Evolutionary conservation across 345 rosid genomes (phyloP), one percentile per base, ranked within the genome.

Genomic region (Euphorbia tirucalli): DNA sequence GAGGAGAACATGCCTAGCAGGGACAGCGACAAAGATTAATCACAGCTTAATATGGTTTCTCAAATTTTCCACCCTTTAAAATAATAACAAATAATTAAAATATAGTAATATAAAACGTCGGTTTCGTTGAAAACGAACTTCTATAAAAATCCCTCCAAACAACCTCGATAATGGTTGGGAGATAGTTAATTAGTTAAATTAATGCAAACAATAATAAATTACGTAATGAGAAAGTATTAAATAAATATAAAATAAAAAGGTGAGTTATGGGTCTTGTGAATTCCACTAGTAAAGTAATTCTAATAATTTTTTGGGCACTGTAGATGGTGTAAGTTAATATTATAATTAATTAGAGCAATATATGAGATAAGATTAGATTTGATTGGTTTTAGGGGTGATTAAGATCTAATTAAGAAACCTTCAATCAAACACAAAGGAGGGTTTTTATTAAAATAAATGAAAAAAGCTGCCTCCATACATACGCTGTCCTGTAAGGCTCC

Each of bases 1-100:
- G 3, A 41, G 30, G 71, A 48, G 81, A 84, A 79, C 79, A 79
- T 76, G 87, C 79, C 48, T 60, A 58, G 41, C 25, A 32, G 21
- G 70, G 77, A 78, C 76, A 61, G 67, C 70, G 78, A 81, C 84
- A 78, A 74, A 72, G 76, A 76, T 74, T 79, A 74, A 71, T 77
- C 67, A 66, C 77, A 58, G 55, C 60, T 78, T 71, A 13, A 3
- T 68, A 13, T 62, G 41, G n/a, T 74, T 63, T 60, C 69, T 44
- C 54, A 3, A 43, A 61, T 64, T 68, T 35, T 31, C 31, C 48
- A 41, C 31, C 31, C 14, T 4, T 11, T 69, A 49, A 28, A 54
- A 32, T 44, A 70, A 58, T 61, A 21, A 28, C 22, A 39, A 44
- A 35, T 35, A 35, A 35, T 35, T 35, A 35, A 35, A 35, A 3